Base-by-base conservation (phyloP, 1,284 basidiomycete genomes). In the Rhizopogon hawkerae region DNA sequence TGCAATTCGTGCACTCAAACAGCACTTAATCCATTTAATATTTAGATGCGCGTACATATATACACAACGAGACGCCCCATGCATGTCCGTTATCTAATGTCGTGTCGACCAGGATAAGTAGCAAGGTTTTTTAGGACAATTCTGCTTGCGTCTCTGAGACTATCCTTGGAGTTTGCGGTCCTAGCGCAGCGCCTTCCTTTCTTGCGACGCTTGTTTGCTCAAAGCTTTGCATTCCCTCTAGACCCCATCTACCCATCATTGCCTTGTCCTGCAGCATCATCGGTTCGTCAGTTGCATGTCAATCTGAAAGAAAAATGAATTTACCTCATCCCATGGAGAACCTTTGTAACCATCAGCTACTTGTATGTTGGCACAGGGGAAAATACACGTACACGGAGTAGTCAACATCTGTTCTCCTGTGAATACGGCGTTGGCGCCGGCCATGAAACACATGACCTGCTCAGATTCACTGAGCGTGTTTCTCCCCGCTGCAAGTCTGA, bases 391-490 rank as follows among this genome's bases (percentile, higher is more conserved):
- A 86, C 87, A 94, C 41, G 95, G 94, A 10, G 95, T 98, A 5
- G 95, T 98, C 56, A 98, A 69, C 95, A 98, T 98, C 61, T 86
- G 78, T 64, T 98, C 92, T 37, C 95, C 95, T 14, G 95, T 98
- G 66, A 98, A 98, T 56, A 98, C 88, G 35, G 95, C 95, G 63
- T 98, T 98, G 42, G 95, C 95, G 43, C 95, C 95, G 4, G 95
- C 93, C 84, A 98, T 88, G 72, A 98, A 98, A 61, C 91, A 92
- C 89, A 98, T 94, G 10, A 87, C 92, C 59, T 98, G 95, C 68
- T 98, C 90, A 5, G 89, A 78, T 71, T 98, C 95, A 55, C 77
- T 78, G 62, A 97, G 83, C 2, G 84, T 89, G 65, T 93, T 92
- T 60, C 95, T 77, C 44, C 95, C 95, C 13, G 95, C 95, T 1